Conservation (phyloP, 2,329 filamentous ascomycete species). For the Fusarium clavum region DNA sequence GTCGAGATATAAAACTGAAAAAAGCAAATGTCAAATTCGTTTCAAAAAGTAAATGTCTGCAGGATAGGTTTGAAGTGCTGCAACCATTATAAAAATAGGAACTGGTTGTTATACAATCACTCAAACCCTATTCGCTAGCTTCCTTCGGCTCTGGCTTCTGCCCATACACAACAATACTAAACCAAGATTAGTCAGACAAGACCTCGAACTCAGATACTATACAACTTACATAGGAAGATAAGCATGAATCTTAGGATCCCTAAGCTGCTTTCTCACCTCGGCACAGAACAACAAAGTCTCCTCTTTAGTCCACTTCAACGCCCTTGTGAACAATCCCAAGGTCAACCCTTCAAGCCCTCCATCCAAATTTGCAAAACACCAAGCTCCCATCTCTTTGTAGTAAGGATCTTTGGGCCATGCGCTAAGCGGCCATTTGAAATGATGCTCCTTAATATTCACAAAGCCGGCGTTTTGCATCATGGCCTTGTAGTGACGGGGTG, state of each 20-base stretch:
- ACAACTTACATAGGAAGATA: conserved; percentile 6
- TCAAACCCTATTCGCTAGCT: neutral
- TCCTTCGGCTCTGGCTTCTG: neutral
- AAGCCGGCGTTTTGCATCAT: neutral
- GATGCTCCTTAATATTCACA: neutral
- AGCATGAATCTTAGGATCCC: neutral
- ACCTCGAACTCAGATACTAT: neutral
- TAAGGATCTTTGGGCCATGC: neutral
- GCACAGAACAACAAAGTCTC: neutral
- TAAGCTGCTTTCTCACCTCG: neutral
- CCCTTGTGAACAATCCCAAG: neutral
- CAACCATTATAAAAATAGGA: neutral
- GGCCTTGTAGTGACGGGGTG: neutral
- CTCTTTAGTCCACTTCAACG: neutral
- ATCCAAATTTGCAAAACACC: neutral
- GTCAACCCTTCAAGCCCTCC: neutral
- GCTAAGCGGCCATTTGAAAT: neutral
- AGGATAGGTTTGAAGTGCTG: neutral
- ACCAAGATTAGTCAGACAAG: neutral
- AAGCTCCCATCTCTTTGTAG: neutral
- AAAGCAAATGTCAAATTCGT: neutral
- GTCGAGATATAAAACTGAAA: neutral
- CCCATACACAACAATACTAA: conserved; percentile 11
- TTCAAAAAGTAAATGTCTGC: neutral
- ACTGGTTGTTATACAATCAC: neutral